Conservation (phyloP, 768 basidiomycete species). For the Cantharellus anzutake region DNA sequence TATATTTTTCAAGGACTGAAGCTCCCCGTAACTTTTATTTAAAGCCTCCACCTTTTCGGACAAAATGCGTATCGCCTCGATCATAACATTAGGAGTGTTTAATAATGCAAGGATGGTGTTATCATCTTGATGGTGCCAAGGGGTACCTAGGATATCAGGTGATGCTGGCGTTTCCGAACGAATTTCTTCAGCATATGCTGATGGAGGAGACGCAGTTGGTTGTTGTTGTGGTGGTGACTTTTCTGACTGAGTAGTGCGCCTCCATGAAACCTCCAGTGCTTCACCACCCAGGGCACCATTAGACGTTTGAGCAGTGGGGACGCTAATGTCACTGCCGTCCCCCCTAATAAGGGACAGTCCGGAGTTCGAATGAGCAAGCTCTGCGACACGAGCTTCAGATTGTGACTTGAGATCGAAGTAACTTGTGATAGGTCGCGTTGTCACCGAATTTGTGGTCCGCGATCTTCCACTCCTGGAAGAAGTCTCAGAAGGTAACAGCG, state of each 20-base stretch:
- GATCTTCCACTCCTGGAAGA: too few species aligned
- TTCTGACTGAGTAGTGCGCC: neutral
- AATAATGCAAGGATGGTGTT: conserved; percentile 35
- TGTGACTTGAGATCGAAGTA: conserved; percentile 48
- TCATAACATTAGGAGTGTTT: conserved; percentile 25
- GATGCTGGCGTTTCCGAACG: neutral
- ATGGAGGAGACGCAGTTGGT: neutral
- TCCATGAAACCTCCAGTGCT: neutral
- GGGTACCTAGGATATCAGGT: conserved; percentile 38
- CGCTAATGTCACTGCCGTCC: too few species aligned
- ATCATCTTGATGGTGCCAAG: conserved; percentile 66
- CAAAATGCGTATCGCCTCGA: conserved; percentile 45
- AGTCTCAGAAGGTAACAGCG: too few species aligned
- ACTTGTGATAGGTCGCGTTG: conserved; percentile 22
- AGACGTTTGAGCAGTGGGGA: neutral
- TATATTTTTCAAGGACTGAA: conserved; percentile 39
- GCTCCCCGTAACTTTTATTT: conserved; percentile 31
- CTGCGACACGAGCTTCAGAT: conserved; percentile 25
- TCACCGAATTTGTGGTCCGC: neutral
- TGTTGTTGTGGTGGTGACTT: neutral
- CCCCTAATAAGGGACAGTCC: neutral
- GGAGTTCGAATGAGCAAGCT: neutral
- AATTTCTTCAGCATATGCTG: neutral
- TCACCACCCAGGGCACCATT: neutral
- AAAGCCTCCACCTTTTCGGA: conserved; percentile 47